Percentiles rank a stretch among this genome's conserved stretches.
These are phyloP conservation scores for Kockiozyma suomiensis DNA, from an alignment of 805 yeast genomes.

Conservation along the genomic window DNA sequence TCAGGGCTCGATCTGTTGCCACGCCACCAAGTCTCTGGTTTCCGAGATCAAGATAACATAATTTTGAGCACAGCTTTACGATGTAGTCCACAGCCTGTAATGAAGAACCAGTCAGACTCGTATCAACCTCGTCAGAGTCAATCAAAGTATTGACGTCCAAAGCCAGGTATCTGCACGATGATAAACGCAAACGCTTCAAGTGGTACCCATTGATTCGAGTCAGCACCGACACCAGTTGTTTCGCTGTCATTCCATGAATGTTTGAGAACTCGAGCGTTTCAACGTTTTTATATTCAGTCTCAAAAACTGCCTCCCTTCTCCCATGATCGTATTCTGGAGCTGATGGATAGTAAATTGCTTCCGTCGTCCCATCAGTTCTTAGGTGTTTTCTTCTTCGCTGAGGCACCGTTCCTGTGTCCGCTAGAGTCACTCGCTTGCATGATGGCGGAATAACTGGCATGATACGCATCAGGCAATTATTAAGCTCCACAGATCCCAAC, in stretches of 20 bases:
- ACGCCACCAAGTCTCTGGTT: not conserved
- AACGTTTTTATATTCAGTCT: conserved; percentile 10
- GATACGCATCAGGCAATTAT: conserved; percentile 1
- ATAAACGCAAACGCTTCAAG: not conserved
- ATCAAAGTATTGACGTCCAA: conserved; percentile 1
- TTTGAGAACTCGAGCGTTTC: conserved; percentile 6
- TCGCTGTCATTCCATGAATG: conserved; percentile 2
- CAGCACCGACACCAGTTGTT: conserved; percentile 4
- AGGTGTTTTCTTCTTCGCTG: conserved; percentile 1
- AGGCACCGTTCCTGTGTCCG: conserved; percentile 2
- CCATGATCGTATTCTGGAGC: not conserved
- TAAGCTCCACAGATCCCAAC: not conserved
- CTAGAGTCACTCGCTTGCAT: not conserved
- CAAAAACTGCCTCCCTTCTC: conserved; percentile 1
- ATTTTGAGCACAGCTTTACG: not conserved
- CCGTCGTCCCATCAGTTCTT: not conserved
- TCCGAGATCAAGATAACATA: conserved; percentile 7
- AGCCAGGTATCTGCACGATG: not conserved
- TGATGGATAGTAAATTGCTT: not conserved
- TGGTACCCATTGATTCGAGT: not conserved
- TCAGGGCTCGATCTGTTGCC: conserved; percentile 11
- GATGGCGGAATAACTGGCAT: conserved; percentile 14
- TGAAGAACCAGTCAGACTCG: not conserved
- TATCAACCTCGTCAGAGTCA: not conserved
- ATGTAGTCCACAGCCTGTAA: not conserved